Evolutionary conservation across 225 moss, liverwort and hornwort species (phyloP).

Genomic region (Lunularia cruciata): DNA sequence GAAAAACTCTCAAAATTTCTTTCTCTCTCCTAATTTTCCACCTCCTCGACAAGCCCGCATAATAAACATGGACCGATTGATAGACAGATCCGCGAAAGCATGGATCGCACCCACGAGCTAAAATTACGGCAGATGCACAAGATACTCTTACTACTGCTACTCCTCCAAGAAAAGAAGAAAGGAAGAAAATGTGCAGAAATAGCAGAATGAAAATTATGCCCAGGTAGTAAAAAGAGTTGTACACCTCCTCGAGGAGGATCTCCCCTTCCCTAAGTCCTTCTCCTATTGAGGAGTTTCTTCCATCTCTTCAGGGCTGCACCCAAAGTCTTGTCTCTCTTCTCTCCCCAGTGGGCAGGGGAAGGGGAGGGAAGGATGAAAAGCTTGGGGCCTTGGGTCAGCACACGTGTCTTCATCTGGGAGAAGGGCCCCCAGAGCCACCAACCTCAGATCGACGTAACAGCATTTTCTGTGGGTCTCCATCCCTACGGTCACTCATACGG

Average conservation of each 20-base stretch:
- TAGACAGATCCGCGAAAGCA: neutral
- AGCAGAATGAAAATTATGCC: neutral
- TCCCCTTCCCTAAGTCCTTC: too few species aligned
- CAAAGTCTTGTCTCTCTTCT: too few species aligned
- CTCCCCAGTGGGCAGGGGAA: neutral
- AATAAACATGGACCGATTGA: neutral
- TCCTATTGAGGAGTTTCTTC: neutral
- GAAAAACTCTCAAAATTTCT: neutral
- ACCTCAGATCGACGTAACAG: conserved; percentile 2
- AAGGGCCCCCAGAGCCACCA: neutral
- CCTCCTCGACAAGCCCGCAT: neutral
- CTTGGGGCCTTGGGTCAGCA: neutral
- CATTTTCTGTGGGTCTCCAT: too few species aligned
- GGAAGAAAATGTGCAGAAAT: neutral
- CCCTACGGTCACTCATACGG: too few species aligned
- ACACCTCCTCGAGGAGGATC: too few species aligned
- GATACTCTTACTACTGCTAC: too few species aligned
- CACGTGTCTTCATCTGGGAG: neutral
- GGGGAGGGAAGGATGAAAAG: neutral
- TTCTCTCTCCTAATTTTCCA: neutral
- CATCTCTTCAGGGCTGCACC: neutral
- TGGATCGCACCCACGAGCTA: neutral
- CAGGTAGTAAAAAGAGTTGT: too few species aligned
- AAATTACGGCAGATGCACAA: neutral
- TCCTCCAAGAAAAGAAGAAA: too few species aligned